Evolutionary conservation across 2,329 filamentous ascomycete species (phyloP).

Genomic region (Helminthosporium solani): DNA sequence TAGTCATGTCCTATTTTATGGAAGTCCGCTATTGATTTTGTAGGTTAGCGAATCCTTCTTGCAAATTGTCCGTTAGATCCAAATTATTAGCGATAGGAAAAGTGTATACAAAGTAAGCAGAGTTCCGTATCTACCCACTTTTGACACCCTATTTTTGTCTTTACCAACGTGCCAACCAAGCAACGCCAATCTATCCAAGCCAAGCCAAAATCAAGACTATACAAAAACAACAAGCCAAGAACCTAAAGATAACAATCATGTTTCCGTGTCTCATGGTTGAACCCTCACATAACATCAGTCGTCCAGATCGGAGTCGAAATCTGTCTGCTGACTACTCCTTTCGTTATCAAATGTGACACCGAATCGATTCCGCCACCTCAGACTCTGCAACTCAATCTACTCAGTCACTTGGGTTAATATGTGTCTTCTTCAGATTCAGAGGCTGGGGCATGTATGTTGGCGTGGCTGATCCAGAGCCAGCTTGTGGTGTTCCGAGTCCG

Average conservation of each 20-base stretch:
- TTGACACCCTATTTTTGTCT: neutral
- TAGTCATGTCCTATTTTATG: neutral
- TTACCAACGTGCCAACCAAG: neutral
- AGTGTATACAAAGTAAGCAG: neutral
- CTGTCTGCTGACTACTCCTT: conserved; percentile 22
- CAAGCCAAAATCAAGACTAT: neutral
- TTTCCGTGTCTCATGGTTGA: neutral
- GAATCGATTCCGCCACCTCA: conserved; percentile 16
- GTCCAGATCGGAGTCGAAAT: conserved; percentile 18
- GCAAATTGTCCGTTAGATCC: neutral
- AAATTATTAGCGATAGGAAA: neutral
- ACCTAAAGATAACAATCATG: neutral
- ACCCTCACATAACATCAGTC: conserved; percentile 1
- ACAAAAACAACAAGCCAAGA: neutral
- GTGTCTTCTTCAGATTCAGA: conserved; percentile 27
- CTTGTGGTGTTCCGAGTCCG: conserved; percentile 41
- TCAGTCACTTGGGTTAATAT: conserved; percentile 35
- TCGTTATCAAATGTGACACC: conserved; percentile 23
- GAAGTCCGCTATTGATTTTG: neutral
- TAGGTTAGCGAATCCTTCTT: neutral
- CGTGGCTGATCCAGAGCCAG: conserved; percentile 29
- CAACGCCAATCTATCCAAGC: neutral
- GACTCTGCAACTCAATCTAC: conserved; percentile 1
- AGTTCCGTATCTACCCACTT: neutral
- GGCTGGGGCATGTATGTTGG: conserved; percentile 23